These are phyloP conservation scores for Ophiostoma fasciatum DNA, from an alignment of 2,329 filamentous ascomycete genomes.

Conservation along the genomic window DNA sequence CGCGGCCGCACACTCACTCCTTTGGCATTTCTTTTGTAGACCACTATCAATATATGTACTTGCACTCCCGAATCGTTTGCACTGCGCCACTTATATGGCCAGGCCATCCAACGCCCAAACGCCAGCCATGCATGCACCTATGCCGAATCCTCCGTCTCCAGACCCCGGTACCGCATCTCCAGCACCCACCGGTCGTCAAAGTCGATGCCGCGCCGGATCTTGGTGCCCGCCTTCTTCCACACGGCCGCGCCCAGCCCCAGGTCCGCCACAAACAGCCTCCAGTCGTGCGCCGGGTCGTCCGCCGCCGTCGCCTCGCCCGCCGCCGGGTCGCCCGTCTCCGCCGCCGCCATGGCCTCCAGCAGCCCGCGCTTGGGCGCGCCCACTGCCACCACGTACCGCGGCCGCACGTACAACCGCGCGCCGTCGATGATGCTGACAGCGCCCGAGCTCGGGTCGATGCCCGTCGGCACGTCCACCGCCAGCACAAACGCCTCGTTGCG, in stretches of 20 bases:
- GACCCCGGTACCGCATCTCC: slow-evolving; percentile 33
- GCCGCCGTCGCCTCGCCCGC: slow-evolving; percentile 18
- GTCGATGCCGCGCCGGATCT: slow-evolving; percentile 69
- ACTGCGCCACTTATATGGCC: no score
- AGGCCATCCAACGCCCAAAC: no score
- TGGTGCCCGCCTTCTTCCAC: slow-evolving; percentile 72
- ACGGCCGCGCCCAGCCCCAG: slow-evolving; percentile 71
- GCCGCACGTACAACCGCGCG: slow-evolving; percentile 62
- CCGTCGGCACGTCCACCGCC: slow-evolving; percentile 82
- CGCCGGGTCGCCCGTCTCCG: slow-evolving; percentile 26
- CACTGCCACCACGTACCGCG: slow-evolving; percentile 70
- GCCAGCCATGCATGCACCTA: no score
- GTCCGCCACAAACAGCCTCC: slow-evolving; percentile 75
- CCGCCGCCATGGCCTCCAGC: slow-evolving; percentile 55
- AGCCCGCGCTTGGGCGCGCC: slow-evolving; percentile 79
- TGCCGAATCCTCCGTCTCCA: slow-evolving; percentile 4
- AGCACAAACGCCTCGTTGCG: slow-evolving; percentile 70
- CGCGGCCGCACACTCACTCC: no score
- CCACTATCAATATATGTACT: no score
- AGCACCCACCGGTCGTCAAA: slow-evolving; percentile 83
- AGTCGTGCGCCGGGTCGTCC: slow-evolving; percentile 36
- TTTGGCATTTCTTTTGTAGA: no score
- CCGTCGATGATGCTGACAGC: slow-evolving; percentile 55
- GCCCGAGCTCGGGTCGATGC: slow-evolving; percentile 67
- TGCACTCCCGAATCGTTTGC: no score